These are phyloP conservation scores for Starmerella cellae DNA, from an alignment of 805 yeast genomes.

Conservation along the genomic window DNA sequence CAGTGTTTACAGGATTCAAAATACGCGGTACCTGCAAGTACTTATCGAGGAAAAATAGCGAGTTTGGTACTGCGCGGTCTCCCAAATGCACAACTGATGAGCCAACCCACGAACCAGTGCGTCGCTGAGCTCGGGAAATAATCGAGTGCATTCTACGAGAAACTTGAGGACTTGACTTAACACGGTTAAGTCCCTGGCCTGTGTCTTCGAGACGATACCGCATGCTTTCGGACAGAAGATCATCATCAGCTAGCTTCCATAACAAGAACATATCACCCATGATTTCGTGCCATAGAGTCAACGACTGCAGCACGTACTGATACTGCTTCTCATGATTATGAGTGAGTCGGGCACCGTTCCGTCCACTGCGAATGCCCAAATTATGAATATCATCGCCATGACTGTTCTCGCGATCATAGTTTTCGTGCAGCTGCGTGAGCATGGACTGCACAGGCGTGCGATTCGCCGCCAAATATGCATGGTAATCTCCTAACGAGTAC, in stretches of 20 bases:
- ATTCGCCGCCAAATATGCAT: slow-evolving; percentile 56
- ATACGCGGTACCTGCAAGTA: slow-evolving; percentile 70
- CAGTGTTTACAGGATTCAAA: slow-evolving; percentile 55
- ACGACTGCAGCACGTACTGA: slow-evolving; percentile 61
- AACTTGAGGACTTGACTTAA: slow-evolving; percentile 58
- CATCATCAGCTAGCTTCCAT: slow-evolving; percentile 68
- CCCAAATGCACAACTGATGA: slow-evolving; percentile 70
- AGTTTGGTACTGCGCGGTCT: slow-evolving; percentile 75
- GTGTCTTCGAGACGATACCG: slow-evolving; percentile 51
- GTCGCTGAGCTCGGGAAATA: slow-evolving; percentile 48
- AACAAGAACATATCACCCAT: slow-evolving; percentile 65
- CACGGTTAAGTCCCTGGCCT: slow-evolving; percentile 70
- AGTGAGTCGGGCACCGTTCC: slow-evolving; percentile 55
- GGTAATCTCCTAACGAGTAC: slow-evolving; percentile 69
- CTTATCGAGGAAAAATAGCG: slow-evolving; percentile 64
- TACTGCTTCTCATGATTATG: slow-evolving; percentile 63
- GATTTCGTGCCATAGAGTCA: slow-evolving; percentile 61
- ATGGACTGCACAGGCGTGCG: slow-evolving; percentile 54
- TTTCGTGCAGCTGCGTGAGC: slow-evolving; percentile 38
- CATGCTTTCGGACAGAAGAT: slow-evolving; percentile 39
- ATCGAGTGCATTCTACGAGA: slow-evolving; percentile 59
- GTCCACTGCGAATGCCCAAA: slow-evolving; percentile 53
- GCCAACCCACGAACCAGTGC: slow-evolving; percentile 63
- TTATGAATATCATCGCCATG: slow-evolving; percentile 26
- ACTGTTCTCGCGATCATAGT: slow-evolving; percentile 30